A percentile compares a stretch with the other conserved stretches of the same genome.
Evolutionary conservation across 768 basidiomycete genomes (phyloP).

Genomic region (Pholiota conissans): DNA sequence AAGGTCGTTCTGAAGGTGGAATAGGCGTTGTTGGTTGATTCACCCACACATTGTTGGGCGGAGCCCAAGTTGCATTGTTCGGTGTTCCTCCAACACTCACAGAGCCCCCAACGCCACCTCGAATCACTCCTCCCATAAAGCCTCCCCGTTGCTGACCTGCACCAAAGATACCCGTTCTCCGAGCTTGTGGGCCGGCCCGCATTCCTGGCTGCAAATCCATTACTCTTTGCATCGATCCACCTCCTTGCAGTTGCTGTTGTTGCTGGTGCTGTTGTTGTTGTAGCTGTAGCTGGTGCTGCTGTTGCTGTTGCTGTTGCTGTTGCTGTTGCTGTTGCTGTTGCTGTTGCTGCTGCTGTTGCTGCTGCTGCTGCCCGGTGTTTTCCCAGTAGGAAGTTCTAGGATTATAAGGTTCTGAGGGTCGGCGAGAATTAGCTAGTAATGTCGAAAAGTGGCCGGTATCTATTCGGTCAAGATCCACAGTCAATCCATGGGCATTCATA

Average conservation of each 20-base stretch:
- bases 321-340: no score
- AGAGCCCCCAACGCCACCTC: slow-evolving; percentile 20
- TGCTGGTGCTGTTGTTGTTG: no score
- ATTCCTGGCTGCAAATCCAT: slow-evolving; percentile 53
- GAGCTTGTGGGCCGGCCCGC: slow-evolving; percentile 50
- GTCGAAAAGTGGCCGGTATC: slow-evolving; percentile 40
- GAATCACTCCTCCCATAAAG: slow-evolving; percentile 28
- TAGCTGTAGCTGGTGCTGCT: not conserved
- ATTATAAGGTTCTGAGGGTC: slow-evolving; percentile 22
- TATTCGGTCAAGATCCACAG: slow-evolving; percentile 46
- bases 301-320: no score
- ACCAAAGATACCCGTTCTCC: slow-evolving; percentile 63
- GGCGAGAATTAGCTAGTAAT: slow-evolving; percentile 32
- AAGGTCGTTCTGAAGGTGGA: slow-evolving; percentile 41
- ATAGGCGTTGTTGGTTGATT: slow-evolving; percentile 39
- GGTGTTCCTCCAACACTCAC: slow-evolving; percentile 28
- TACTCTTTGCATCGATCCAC: slow-evolving; percentile 40
- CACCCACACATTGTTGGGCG: slow-evolving; percentile 27
- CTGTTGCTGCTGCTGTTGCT: no score
- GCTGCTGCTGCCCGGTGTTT: slow-evolving; percentile 28
- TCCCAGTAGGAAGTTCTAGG: slow-evolving; percentile 31
- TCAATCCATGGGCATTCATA: slow-evolving; percentile 53
- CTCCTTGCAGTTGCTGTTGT: not conserved
- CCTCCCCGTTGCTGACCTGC: slow-evolving; percentile 38
- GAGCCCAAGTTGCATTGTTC: slow-evolving; percentile 13